Evolutionary conservation across 2,329 filamentous ascomycete genomes (phyloP), one percentile per base, ranked within the genome.

Genomic region (Colletotrichum phormii): DNA sequence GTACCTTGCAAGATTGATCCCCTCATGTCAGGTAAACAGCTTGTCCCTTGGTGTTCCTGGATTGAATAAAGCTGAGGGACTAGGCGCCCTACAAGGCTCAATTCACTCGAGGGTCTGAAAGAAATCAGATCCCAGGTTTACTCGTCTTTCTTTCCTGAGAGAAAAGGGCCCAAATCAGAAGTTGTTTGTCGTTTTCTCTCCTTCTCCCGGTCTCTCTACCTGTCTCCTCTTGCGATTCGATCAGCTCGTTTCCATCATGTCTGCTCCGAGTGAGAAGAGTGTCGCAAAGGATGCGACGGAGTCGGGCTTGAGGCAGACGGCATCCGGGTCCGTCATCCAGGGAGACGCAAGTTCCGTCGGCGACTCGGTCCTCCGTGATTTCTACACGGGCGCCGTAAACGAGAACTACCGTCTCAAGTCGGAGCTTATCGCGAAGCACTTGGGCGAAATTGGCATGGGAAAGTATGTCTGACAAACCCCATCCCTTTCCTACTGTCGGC

Each of bases 351-450:
- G 59, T 15, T 70, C 70, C 5, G 66, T 61, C 8, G 78, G 81
- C 53, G 80, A 83, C 63, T 61, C 75, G 0, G 75, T 78, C 13
- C 74, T 79, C 55, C 76, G 77, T 35, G 78, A 81, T 12, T 85
- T 85, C 74, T 86, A 85, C 69, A 82, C 82, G 9, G 74, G 67
- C 42, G 75, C 79, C 6, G 76, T 81, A 24, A 76, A 75, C 26
- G 78, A 81, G 33, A 69, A 75, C 13, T 81, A 81, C 64, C 79
- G 79, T 1, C 69, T 81, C 42, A 81, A 81, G 72, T 81, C 80
- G 26, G 80, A 81, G 71, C 70, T 81, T 31, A 75, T 81, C 37
- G 75, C 79, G 8, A 67, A 78, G 24, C 77, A 79, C 22, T 51
- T 81, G 53, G 67, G 72, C 13, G 75, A 78, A 13, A 81, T 81